Conservation (phyloP, 768 basidiomycete species). For the Daedaleopsis nitida region DNA sequence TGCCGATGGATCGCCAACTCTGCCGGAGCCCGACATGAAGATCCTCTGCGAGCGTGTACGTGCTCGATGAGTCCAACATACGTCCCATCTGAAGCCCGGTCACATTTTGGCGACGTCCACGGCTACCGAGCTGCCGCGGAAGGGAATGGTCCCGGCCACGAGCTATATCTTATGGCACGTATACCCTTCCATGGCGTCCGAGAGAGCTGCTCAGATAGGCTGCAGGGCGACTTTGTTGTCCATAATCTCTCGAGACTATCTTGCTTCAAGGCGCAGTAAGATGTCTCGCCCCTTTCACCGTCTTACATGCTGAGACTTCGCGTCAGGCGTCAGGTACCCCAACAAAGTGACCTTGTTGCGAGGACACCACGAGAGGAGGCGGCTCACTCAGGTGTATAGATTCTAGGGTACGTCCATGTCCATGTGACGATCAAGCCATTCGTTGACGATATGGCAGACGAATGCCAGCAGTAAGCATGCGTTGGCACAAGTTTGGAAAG, state of each 20-base stretch:
- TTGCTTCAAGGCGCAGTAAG: conserved; percentile 87
- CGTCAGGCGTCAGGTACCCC: conserved; percentile 81
- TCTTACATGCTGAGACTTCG: neutral
- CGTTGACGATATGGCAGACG: conserved; percentile 52
- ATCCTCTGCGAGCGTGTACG: conserved; percentile 89
- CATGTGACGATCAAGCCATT: neutral
- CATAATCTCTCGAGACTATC: conserved; percentile 91
- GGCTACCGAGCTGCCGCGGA: conserved; percentile 91
- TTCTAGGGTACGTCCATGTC: conserved; percentile 75
- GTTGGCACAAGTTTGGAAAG: conserved; percentile 93
- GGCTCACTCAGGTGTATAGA: conserved; percentile 99
- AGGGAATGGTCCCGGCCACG: conserved; percentile 82
- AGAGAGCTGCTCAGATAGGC: conserved; percentile 21
- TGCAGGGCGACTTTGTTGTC: conserved; percentile 95
- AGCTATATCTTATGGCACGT: conserved; percentile 98
- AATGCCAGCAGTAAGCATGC: conserved; percentile 99
- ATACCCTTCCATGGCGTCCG: conserved; percentile 26
- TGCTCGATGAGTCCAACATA: conserved; percentile 94
- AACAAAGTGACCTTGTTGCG: conserved; percentile 89
- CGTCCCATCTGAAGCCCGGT: conserved; percentile 95
- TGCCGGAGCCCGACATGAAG: conserved; percentile 93
- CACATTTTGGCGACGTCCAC: conserved; percentile 95
- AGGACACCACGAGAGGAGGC: conserved; percentile 95
- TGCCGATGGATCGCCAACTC: conserved; percentile 82
- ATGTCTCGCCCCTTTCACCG: neutral